Evolutionary conservation across 176 grass and related monocot species (phyloP), one percentile per base, ranked within the genome.

Genomic region (Thinopyrum elongatum): DNA sequence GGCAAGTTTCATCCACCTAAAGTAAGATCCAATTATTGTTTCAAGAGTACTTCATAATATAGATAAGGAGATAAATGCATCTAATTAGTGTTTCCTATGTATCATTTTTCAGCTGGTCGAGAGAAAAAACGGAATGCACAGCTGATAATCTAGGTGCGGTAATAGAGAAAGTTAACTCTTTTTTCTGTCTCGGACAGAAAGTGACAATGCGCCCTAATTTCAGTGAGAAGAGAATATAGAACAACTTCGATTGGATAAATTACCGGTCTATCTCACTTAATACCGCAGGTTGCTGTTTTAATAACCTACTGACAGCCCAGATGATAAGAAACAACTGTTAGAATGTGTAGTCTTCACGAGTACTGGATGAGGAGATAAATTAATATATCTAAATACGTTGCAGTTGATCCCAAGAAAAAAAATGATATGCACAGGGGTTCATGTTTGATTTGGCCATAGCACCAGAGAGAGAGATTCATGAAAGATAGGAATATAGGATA

Each of bases 11-110:
- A 33, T 51, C 79, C 12, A 26, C 44, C 59, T 19, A 21, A 0
- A 78, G 46, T 67, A 86, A 46, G 65, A 79, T 87, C 67, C 55
- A 13, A 47, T 15, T 47, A 47, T 47, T 47, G 44, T 47, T 47
- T 47, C 44, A 47, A 4, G 44, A 47, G 44, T 47, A 15, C 44
- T 46, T 46, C 42, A 46, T 46, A 15, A 5, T 47, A 5, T 15
- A 47, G 13, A 47, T 15, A 47, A 47, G 3, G 44, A 1, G 44
- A 47, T 47, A 47, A 47, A 47, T 47, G 42, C 12, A 46, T 15
- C 44, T 15, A 47, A 46, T 13, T 46, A 46, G 12, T 46, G 42
- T 46, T 46, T 46, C 11, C 42, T 46, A 13, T 14, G 3, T 47
- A 4, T 46, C 44, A 47, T 47, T 15, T 47, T 47, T 47, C 44